phyloP scores from a whole-genome alignment of 108 stramenopile species.

The Nannochloropsis gaditana region DNA sequence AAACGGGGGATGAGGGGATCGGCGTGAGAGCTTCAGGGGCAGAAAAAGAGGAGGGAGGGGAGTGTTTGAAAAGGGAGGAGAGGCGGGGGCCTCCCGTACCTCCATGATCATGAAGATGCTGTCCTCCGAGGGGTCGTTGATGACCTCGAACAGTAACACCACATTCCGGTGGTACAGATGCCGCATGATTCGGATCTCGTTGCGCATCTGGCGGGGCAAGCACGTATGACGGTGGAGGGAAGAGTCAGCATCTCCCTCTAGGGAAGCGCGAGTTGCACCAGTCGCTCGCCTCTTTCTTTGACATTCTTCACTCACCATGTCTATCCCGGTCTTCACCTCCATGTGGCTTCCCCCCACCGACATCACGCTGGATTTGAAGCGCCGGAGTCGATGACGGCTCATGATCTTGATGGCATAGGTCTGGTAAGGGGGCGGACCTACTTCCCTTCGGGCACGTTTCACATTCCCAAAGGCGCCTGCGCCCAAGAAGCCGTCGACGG shows the following conservation, averaged over 20 bases:
- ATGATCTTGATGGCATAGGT: slow-evolving; percentile 45
- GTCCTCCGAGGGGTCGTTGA: slow-evolving; percentile 24
- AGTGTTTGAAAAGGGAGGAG: neutral
- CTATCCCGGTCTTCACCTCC: slow-evolving; percentile 37
- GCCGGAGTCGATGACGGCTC: slow-evolving; percentile 39
- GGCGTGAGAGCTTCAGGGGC: neutral
- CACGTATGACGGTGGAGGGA: neutral
- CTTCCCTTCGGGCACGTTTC: slow-evolving; percentile 5
- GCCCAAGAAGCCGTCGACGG: neutral
- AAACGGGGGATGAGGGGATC: slow-evolving; percentile 1
- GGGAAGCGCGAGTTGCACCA: neutral
- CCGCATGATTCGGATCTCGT: slow-evolving; percentile 41
- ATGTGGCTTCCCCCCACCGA: slow-evolving; percentile 29
- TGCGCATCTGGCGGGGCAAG: slow-evolving; percentile 22
- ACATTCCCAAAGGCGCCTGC: neutral
- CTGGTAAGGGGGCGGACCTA: slow-evolving; percentile 24
- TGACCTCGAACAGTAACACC: slow-evolving; percentile 41
- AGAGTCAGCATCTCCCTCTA: neutral
- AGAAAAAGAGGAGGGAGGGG: neutral
- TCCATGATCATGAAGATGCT: neutral
- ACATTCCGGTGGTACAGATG: slow-evolving; percentile 45
- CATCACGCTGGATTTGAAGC: slow-evolving; percentile 33
- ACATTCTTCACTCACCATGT: neutral
- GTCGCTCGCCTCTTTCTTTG: neutral
- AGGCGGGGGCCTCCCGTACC: neutral